Base-by-base conservation (phyloP, 495 filamentous ascomycete species). In the Pseudoneurospora amorphoporcata region DNA sequence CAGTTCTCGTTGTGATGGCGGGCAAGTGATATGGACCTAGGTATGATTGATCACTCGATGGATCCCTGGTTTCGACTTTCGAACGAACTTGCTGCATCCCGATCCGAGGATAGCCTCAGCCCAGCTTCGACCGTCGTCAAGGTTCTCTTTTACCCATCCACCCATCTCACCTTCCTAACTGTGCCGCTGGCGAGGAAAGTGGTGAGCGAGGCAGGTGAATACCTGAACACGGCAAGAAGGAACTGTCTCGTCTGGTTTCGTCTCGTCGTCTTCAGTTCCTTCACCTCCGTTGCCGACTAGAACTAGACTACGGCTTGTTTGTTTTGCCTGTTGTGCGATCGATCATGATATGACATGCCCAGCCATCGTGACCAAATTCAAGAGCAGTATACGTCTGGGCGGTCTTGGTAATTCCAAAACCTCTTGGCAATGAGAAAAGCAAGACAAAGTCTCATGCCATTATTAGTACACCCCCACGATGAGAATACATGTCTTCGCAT, bases 361-460 rank as follows among this genome's bases (percentile, higher is more conserved):
- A 61, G 53, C 53, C 53, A 61, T 61, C 23, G 68, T 58, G 39
- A 58, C 69, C 40, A 69, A 69, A 41, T 40, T 38, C 45, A 70
- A 61, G 68, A 70, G 75, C 76, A 69, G 70, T 70, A 75, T 42
- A 72, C 69, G 69, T 72, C 69, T 69, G 69, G 72, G 69, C 74
- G 40, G 69, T 41, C 74, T 76, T 76, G 76, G 75, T 74, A 74
- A 73, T 77, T 78, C 76, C 72, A 71, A 37, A 39, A 68, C 45
- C 70, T 35, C 76, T 78, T 77, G 76, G 76, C 76, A 65, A 72
- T 47, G 43, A 43, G 35, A 53, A 68, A 32, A 23, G 39, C 58
- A 71, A 69, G 70, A 38, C 39, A 16, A 40, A 40, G 43, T 72
- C 73, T 75, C 70, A 53, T 39, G 71, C 65, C 16, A 35, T 65